Base-by-base conservation (phyloP, 1,139 yeast species). In the Pichia sp. region DNA sequence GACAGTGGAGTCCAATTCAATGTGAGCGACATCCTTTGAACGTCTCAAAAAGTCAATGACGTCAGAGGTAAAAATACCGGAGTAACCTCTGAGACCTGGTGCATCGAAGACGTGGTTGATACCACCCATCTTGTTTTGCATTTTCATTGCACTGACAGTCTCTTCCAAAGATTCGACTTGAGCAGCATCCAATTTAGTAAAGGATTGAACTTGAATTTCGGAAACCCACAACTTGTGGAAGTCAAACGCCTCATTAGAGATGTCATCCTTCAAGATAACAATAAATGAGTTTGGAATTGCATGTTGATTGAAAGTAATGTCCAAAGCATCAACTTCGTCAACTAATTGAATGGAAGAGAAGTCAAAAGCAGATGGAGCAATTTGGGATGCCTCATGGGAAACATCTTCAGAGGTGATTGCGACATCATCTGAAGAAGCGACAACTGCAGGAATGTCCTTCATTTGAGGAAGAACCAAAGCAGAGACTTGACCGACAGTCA, bases 1-100 rank as follows among this genome's bases (percentile, higher is more conserved):
- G 36, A 87, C 95, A 45, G 72, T 64, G 5, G 94, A 81, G 60
- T 87, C 96, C 49, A 69, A 68, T 68, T 87, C 96, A 45, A 87
- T 77, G 52, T 74, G 77, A 33, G 77, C 75, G 40, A 87, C 86
- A 39, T 72, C 67, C n/a, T 88, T 87, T 55, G 75, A 74, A 47
- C 67, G 64, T 54, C 88, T 77, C 50, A 91, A 74, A 51, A 75
- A 62, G 34, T 81, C 81, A 39, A 88, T 62, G 34, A 87, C 77
- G 37, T 74, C 75, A 33, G 78, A 78, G 44, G 81, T 71, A 64
- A 87, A 83, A 59, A 66, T 72, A 38, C 95, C 96, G 35, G 80
- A 64, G 62, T 82, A 83, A 41, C 94, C 93, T 36, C 59, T 58
- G 44, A 79, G 54, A 27, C 59, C 48, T 30, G 64, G 67, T 42